Base-by-base conservation (phyloP, 164 flowering plant genomes). In the Tetrastigma voinierianum region DNA sequence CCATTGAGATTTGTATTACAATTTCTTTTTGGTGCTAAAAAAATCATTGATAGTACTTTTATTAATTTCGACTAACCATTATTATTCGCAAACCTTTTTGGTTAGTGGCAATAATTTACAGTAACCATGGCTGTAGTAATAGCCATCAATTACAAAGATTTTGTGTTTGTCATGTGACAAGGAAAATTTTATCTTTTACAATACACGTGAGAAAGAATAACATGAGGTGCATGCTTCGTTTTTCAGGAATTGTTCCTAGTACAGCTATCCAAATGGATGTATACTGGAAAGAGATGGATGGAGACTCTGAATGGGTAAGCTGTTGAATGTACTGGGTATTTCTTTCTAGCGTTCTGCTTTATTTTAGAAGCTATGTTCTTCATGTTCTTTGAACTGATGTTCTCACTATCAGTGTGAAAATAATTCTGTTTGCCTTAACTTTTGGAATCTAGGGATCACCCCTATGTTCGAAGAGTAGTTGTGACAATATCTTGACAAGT, bases 221-320 rank as follows among this genome's bases (percentile, higher is more conserved):
- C 63, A 46, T 43, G 24, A 43, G 2, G 3, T 32, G 40, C 40
- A 32, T 32, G 40, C 40, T 32, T 32, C 40, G 6, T 9, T 65
- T 74, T 65, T 73, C 83, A 92, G 94, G 90, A 44, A 86, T 80
- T 70, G 91, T 89, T 61, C 93, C 90, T 72, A 20, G 74, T 12
- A 45, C 84, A 59, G 69, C 90, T 51, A 57, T 81, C 64, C 86
- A 83, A 67, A 67, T 84, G 82, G 96, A 93, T 69, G 57, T 84
- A 51, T 85, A 71, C 66, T 90, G 96, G 98, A 93, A 85, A 82
- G 96, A 88, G 81, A 82, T 85, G 78, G 90, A 86, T 74, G 81
- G 78, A 62, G 98, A 93, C 67, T 82, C 91, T 64, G 96, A 90
- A 60, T 93, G 98, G 98, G 98, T 93, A 83, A 62, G 80, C 57